phyloP scores from a whole-genome alignment of 2,329 filamentous ascomycete species.

The Chaetomium strumarium region DNA sequence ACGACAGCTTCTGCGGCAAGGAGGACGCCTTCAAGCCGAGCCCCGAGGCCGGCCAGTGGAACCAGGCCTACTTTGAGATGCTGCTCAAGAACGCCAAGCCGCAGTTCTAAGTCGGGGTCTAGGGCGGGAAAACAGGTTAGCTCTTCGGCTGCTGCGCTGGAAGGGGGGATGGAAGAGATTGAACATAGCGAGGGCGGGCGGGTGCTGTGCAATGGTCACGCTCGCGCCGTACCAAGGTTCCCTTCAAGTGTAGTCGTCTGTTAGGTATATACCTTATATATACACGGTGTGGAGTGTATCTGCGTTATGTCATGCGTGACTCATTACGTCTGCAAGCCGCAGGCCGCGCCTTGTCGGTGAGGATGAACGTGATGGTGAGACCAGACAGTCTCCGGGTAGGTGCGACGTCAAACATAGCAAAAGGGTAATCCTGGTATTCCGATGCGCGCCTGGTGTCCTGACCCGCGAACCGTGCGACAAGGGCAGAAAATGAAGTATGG shows the following conservation, averaged over 20 bases:
- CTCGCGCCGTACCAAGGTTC: not conserved
- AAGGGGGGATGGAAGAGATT: not conserved
- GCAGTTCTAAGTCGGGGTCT: constrained; percentile 23
- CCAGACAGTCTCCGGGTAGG: too few species aligned
- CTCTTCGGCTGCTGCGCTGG: not conserved
- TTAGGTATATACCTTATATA: constrained; percentile 13
- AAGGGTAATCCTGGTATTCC: too few species aligned
- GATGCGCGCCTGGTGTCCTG: too few species aligned
- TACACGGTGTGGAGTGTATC: not conserved
- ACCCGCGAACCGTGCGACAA: not conserved
- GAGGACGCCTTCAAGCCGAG: constrained; percentile 35
- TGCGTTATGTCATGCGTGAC: not conserved
- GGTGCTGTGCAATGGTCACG: not conserved
- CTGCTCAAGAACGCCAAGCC: constrained; percentile 38
- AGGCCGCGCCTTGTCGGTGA: too few species aligned
- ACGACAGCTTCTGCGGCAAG: constrained; percentile 36
- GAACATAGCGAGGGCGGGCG: not conserved
- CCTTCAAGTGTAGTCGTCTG: constrained; percentile 7
- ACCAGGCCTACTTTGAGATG: constrained; percentile 41
- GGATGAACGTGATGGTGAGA: too few species aligned
- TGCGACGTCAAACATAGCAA: too few species aligned
- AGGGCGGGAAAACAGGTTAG: too few species aligned
- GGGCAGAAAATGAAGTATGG: not conserved
- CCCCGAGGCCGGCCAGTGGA: constrained; percentile 39
- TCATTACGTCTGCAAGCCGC: not conserved